These are phyloP conservation scores for Podospora didyma DNA, from an alignment of 495 filamentous ascomycete genomes.

Conservation along the genomic window DNA sequence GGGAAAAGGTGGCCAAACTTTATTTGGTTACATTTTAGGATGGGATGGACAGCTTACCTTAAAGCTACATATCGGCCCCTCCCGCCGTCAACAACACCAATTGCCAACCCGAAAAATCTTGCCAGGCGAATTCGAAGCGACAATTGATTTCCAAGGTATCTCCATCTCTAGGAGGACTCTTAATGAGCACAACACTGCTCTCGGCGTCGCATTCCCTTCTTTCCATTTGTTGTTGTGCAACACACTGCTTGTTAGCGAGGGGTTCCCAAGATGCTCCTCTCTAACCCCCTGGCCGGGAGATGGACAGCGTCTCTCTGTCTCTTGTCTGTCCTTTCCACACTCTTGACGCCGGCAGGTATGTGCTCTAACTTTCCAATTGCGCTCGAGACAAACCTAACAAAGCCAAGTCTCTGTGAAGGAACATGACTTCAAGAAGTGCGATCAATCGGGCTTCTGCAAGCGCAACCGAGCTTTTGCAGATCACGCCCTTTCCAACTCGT, in stretches of 20 bases:
- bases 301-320: conserved; percentile 55
- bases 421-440: conserved; percentile 92
- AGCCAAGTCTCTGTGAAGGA: conserved; percentile 77
- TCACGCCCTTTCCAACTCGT: conserved; percentile 59
- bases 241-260: conserved; percentile 5
- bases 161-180: conserved; percentile 16
- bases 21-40: conserved; percentile 10
- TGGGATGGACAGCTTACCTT: neutral
- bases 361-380: neutral
- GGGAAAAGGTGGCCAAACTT: conserved; percentile 17
- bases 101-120: neutral
- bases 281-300: conserved; percentile 46
- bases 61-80: neutral
- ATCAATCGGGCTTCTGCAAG: conserved; percentile 93
- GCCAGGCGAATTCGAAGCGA: neutral
- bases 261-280: conserved; percentile 31
- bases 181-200: conserved; percentile 12
- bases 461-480: conserved; percentile 90
- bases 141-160: conserved; percentile 1
- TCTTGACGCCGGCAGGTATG: conserved; percentile 51
- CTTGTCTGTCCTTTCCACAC: conserved; percentile 37
- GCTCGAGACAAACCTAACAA: conserved; percentile 14
- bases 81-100: neutral
- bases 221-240: conserved; percentile 6
- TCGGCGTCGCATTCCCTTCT: conserved; percentile 9